Evolutionary conservation across 495 filamentous ascomycete species (phyloP).

Genomic region (Neurospora pannonica): DNA sequence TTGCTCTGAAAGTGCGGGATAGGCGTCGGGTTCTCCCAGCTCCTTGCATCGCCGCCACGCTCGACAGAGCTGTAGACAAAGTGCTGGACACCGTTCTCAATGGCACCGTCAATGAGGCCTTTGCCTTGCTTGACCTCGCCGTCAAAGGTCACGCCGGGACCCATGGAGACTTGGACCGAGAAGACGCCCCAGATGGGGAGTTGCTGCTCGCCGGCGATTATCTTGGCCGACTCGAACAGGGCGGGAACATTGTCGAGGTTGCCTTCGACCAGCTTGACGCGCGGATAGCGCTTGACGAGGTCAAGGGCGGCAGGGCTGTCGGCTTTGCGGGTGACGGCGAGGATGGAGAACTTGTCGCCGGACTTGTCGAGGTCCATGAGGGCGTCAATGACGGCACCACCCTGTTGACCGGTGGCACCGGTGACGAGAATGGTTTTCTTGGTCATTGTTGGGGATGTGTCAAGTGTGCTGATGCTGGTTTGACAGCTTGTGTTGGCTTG

Average conservation of each 20-base stretch:
- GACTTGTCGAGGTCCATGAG: conserved; percentile 28
- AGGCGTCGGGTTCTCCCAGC: conserved; percentile 46
- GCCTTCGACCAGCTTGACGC: conserved; percentile 49
- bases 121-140: conserved; percentile 55
- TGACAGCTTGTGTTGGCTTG: background rate
- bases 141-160: conserved; percentile 38
- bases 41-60: conserved; percentile 49
- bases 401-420: conserved; percentile 64
- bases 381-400: conserved; percentile 48
- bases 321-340: conserved; percentile 55
- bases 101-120: conserved; percentile 48
- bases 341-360: conserved; percentile 33
- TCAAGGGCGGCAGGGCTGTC: conserved; percentile 37
- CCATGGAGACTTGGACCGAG: conserved; percentile 32
- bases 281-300: conserved; percentile 32
- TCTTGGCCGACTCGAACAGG: conserved; percentile 43
- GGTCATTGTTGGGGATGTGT: conserved; percentile 13
- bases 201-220: conserved; percentile 15
- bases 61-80: conserved; percentile 67
- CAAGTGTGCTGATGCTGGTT: conserved; percentile 3
- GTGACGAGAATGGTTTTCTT: conserved; percentile 47
- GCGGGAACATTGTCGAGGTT: conserved; percentile 43
- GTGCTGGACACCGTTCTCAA: conserved; percentile 48
- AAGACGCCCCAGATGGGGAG: conserved; percentile 30
- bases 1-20: conserved; percentile 63